These are phyloP conservation scores for Forsythia suspensa DNA, from an alignment of 257 asterid genomes.

Conservation along the genomic window DNA sequence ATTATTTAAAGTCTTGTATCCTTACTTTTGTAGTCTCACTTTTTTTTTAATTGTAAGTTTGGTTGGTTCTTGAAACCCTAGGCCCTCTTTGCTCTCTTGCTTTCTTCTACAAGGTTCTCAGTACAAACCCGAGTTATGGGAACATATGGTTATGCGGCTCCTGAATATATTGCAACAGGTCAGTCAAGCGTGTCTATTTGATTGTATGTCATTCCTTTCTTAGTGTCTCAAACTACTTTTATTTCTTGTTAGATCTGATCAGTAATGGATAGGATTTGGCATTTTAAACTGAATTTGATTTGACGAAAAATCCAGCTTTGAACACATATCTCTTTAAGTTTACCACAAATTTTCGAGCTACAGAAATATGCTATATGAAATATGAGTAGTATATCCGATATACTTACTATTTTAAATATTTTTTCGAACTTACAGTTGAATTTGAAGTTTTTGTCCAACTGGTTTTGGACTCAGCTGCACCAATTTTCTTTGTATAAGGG, in stretches of 20 bases:
- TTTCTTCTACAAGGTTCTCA: too few species aligned
- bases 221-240: neutral
- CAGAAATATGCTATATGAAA: too few species aligned
- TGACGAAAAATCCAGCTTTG: neutral
- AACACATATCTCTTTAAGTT: neutral
- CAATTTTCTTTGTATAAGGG: neutral
- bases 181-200: neutral
- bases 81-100: too few species aligned
- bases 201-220: neutral
- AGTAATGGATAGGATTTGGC: neutral
- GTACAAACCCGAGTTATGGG: conserved; percentile 44
- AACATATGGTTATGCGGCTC: conserved; percentile 53
- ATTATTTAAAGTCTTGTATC: too few species aligned
- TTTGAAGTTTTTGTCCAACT: neutral
- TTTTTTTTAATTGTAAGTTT: too few species aligned
- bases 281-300: neutral
- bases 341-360: too few species aligned
- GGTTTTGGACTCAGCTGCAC: neutral
- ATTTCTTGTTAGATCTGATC: too few species aligned
- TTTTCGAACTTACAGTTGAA: neutral
- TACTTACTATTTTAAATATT: too few species aligned
- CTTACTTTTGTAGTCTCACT: too few species aligned
- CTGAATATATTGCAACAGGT: conserved; percentile 57
- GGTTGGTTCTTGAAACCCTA: too few species aligned
- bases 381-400: too few species aligned